Conservation (phyloP, 306 rosid genomes). For the Leucaena leucocephala region DNA sequence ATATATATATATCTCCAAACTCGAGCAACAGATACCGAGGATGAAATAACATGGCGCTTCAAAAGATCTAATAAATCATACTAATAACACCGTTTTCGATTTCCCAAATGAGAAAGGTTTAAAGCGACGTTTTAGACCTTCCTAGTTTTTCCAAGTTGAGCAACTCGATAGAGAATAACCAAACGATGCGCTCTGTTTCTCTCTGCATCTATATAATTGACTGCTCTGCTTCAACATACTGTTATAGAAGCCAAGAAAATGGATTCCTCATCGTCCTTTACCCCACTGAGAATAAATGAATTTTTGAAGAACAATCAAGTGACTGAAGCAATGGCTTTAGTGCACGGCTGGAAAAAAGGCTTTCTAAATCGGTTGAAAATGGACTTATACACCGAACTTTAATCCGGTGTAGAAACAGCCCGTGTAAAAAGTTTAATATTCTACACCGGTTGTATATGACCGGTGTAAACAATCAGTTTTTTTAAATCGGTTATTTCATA, state of each 20-base stretch:
- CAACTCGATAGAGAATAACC: background rate
- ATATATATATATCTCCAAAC: background rate
- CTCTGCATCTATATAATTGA: background rate
- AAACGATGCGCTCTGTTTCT: constrained; percentile 10
- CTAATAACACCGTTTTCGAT: background rate
- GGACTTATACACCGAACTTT: too few relatives aligned
- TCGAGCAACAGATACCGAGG: background rate
- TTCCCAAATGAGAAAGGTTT: background rate
- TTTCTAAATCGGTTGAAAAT: too few relatives aligned
- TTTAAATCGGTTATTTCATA: too few relatives aligned
- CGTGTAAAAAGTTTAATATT: too few relatives aligned
- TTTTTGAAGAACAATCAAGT: constrained; percentile 24
- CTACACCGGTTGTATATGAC: too few relatives aligned
- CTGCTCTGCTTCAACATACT: background rate
- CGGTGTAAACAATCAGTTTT: too few relatives aligned
- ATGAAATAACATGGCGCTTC: background rate
- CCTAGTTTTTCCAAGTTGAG: background rate
- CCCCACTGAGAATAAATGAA: too few relatives aligned
- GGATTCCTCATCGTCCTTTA: background rate
- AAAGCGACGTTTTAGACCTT: background rate
- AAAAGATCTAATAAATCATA: background rate
- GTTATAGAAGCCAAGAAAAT: background rate
- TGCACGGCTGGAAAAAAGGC: too few relatives aligned
- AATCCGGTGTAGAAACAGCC: too few relatives aligned
- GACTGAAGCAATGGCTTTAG: constrained; percentile 11